Evolutionary conservation across 2,329 filamentous ascomycete genomes (phyloP), one percentile per base, ranked within the genome.

Genomic region (Penicillium sp.): DNA sequence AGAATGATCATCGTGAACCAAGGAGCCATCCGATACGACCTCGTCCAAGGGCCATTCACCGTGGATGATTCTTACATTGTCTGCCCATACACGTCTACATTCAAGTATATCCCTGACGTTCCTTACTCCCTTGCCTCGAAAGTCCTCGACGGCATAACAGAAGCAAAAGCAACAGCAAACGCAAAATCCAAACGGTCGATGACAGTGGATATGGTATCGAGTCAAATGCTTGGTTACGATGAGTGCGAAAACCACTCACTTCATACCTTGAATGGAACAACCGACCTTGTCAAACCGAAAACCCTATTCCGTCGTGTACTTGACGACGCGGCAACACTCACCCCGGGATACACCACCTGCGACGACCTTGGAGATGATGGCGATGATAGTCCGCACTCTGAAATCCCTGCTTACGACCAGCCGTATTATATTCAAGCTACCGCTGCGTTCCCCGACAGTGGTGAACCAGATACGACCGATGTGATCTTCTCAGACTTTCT

Each of bases 11-110:
- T 87, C 59, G 79, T 81, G 59, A 88, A 88, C 70, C 86, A 84
- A 0, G 85, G 85, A 26, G 78, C 77, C 31, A 78, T 88, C 25
- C 82, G 85, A 2, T 88, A 87, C 64, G 85, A 88, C 62, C 71
- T 89, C 13, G 78, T 83, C 58, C 79, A 88, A 69, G 86, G 86
- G 0, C 83, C 84, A 0, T 88, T 88, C 66, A 87, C 85, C 0
- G 80, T 67, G 16, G 71, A 72, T 48, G 71, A 73, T 54, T 66
- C 69, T 1, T 69, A 63, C 48, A 67, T 65, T 25, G 59, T 65
- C 31, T 55, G 53, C 35, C 53, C 57, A 14, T 58, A 58, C 16
- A 49, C 44, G 3, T 50, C 11, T 10, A 19, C 53, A 11, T 53
- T 59, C 48, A 50, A 23, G 4, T 59, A 49, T n/a, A 21, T 59